Base-by-base conservation (phyloP, 208 protist species). In the Leishmania gerbilli region DNA sequence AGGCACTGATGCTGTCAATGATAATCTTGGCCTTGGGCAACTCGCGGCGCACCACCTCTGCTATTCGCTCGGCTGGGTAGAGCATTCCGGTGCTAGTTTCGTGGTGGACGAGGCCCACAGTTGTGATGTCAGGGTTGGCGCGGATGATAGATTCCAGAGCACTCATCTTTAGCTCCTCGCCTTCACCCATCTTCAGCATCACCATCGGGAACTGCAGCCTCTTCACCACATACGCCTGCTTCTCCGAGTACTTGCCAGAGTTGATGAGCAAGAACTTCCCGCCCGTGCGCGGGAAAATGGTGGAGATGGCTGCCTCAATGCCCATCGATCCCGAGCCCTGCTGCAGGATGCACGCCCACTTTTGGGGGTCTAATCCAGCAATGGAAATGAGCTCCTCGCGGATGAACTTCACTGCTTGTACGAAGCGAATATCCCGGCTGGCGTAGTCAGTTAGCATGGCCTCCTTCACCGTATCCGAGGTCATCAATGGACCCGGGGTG, bases 21-120 rank as follows among this genome's bases (percentile, higher is more conserved):
- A 98, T 91, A 71, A 96, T 94, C n/a, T 81, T 81, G 11, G 92
- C 93, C 11, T 87, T 82, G 15, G 92, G 91, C 24, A 89, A 53
- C 51, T 82, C 17, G 75, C 88, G 76, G 42, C 80, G 88, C 53
- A 97, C 91, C 34, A 89, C 83, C 11, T 67, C 77, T 53, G 83
- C 87, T 68, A 98, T 92, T 71, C 86, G 53, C 60, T 91, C 87
- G 15, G 91, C 91, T 31, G 94, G 94, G 80, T 98, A 97, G 21
- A 98, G 85, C 87, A 98, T 93, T 37, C 95, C 95, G 56, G 91
- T 96, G 83, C 92, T 97, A 1, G 95, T 97, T 79, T 98, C 95
- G 84, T 95, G 91, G 80, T 97, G 94, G 21, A 98, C 94, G 47
- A 92, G 90, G 8, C 90, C 92, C 42, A 98, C 93, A 11, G 87